Percentiles rank a stretch among this genome's conserved stretches.
These are phyloP conservation scores for Sphaerosporella brunnea DNA, from an alignment of 495 filamentous ascomycete species.

Conservation along the genomic window DNA sequence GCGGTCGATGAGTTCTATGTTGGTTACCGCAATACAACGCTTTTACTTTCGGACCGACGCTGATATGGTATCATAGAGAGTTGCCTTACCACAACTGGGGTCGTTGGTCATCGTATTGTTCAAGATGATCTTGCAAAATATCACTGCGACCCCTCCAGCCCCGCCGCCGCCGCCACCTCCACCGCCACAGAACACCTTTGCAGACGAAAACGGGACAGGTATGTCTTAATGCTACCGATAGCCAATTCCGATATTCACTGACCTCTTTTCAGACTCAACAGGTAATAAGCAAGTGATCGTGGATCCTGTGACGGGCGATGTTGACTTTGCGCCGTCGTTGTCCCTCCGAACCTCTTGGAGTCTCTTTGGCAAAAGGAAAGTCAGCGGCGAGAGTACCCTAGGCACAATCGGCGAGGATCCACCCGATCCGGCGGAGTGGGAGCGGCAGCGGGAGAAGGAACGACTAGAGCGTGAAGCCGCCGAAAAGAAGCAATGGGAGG, in stretches of 20 bases:
- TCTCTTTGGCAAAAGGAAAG: conserved; percentile 18
- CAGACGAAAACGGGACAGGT: neutral
- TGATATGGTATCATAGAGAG: conserved; percentile 35
- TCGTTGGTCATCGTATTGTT: conserved; percentile 86
- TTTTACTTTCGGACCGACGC: no score
- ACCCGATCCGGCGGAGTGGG: conserved; percentile 7
- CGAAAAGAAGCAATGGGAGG: conserved; percentile 33
- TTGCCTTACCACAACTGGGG: conserved; percentile 67
- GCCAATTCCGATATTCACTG: neutral
- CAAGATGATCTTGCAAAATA: conserved; percentile 68
- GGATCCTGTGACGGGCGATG: conserved; percentile 10
- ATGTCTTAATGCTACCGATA: neutral
- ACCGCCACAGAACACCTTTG: conserved; percentile 6
- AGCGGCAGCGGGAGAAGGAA: conserved; percentile 11
- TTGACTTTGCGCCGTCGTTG: conserved; percentile 12
- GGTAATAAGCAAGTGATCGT: neutral
- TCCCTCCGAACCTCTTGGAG: conserved; percentile 17
- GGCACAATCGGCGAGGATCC: conserved; percentile 1
- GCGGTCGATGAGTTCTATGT: conserved; percentile 75
- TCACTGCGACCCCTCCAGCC: conserved; percentile 35
- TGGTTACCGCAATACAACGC: conserved; percentile 26
- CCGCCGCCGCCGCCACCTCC: conserved; percentile 12
- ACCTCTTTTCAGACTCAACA: neutral
- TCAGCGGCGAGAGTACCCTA: conserved; percentile 1
- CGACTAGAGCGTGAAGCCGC: conserved; percentile 15